Evolutionary conservation across 2,329 filamentous ascomycete species (phyloP).

Genomic region (Talaromyces sp.): DNA sequence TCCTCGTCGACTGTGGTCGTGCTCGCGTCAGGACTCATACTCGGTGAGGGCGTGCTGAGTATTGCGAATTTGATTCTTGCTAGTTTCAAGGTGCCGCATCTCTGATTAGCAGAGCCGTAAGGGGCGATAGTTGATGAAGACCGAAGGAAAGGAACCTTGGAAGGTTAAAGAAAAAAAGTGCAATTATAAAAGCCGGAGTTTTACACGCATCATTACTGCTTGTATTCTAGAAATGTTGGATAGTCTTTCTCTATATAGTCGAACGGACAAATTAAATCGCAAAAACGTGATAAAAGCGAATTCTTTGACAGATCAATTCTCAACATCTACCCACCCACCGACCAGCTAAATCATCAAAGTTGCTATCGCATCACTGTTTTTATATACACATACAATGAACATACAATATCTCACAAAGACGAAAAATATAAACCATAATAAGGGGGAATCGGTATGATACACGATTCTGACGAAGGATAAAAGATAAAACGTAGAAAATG

Average conservation of each 20-base stretch:
- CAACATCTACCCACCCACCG: not conserved
- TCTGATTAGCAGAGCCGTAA: conserved; percentile 42
- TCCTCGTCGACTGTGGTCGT: conserved; percentile 70
- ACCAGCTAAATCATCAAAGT: conserved; percentile 6
- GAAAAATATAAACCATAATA: not conserved
- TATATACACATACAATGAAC: conserved; percentile 6
- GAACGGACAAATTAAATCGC: not conserved
- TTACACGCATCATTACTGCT: not conserved
- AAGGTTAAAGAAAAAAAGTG: too few species aligned
- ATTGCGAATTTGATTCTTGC: conserved; percentile 85
- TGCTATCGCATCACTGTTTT: not conserved
- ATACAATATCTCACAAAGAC: conserved; percentile 3
- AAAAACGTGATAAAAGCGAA: not conserved
- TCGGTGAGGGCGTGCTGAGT: conserved; percentile 87
- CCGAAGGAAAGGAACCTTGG: too few species aligned
- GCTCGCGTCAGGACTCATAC: conserved; percentile 82
- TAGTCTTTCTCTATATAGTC: not conserved
- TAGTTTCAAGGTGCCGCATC: conserved; percentile 70
- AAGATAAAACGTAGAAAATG: not conserved
- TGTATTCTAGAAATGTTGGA: not conserved
- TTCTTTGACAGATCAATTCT: not conserved
- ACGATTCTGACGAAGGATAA: not conserved
- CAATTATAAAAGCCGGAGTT: not conserved
- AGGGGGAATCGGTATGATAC: not conserved
- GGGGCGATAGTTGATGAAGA: too few species aligned